Evolutionary conservation across 768 basidiomycete species (phyloP), one percentile per base, ranked within the genome.

Genomic region (Leccinum broughii): DNA sequence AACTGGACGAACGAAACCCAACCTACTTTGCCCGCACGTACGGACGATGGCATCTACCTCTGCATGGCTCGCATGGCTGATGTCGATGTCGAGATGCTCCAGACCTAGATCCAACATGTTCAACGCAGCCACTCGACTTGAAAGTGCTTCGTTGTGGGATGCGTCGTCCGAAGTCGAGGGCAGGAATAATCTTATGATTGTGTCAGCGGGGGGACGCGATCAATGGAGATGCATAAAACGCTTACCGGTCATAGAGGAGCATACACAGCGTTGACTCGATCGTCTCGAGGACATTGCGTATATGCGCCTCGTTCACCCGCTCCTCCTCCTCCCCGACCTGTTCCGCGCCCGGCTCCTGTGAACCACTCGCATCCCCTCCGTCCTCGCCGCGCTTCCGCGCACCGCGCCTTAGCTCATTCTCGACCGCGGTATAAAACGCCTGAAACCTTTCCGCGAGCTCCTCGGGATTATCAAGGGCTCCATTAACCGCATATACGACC

Each of bases 101-200:
- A 98, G 77, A 2, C 87, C 83, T 0, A 99, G 78, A 72, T 98
- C 96, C 1, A 98, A 80, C 81, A 95, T 84, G 65, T 95, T 95
- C 50, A 99, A 79, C 1, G 95, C 95, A 14, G 93, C 93, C 15
- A 98, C 87, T 6, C 95, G 86, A 68, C 87, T 90, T 0, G 95
- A 86, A 4, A 99, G 78, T 0, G 93, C 90, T 67, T 93, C 92
- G 70, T 99, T 95, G 70, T 97, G 95, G 1, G 87, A 88, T 0
- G 83, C 79, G 67, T 99, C 96, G 55, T 86, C 84, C n/a, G 83
- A 79, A 20, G 84, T 83, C 2, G 86, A 80, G 1, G 90, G 92
- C 55, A 87, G 82, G 75, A 94, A 97, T 4, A 97, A 67, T 58
- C 93, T 41, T 95, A 53, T 17, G 53, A 22, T 41, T 6, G 48